These are phyloP conservation scores for Neocucurbitaria cava DNA, from an alignment of 2,329 filamentous ascomycete species.

Conservation along the genomic window DNA sequence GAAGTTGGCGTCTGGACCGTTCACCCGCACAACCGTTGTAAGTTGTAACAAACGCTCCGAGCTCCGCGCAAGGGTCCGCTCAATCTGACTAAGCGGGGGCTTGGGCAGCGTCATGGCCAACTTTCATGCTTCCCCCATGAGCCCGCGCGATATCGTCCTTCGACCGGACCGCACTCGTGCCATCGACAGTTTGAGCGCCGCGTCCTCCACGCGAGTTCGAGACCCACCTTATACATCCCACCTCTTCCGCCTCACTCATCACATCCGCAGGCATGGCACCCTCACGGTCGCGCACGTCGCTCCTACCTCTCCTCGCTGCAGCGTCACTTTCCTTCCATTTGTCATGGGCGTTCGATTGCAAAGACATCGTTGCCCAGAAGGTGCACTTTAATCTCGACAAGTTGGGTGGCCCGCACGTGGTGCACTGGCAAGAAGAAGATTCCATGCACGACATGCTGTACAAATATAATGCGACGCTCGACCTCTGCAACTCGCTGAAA, in stretches of 20 bases:
- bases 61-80: too few relatives aligned
- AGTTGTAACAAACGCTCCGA: too few relatives aligned
- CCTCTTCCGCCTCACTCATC: constrained; percentile 13
- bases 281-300: constrained; percentile 25
- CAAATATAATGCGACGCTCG: constrained; percentile 83
- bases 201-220: constrained; percentile 4
- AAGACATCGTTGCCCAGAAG: constrained; percentile 64
- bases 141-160: constrained; percentile 24
- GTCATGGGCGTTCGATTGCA: constrained; percentile 63
- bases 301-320: constrained; percentile 34
- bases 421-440: constrained; percentile 61
- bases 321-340: constrained; percentile 35
- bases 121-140: constrained; percentile 10
- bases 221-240: constrained; percentile 4
- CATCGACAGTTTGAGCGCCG: constrained; percentile 1
- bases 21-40: too few relatives aligned
- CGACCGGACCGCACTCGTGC: constrained; percentile 16
- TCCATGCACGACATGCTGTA: constrained; percentile 58
- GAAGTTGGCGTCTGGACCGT: neutral
- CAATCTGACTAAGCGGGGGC: constrained; percentile 16
- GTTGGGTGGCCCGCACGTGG: constrained; percentile 72
- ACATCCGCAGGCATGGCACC: constrained; percentile 36
- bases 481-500: constrained; percentile 74
- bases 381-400: constrained; percentile 69
- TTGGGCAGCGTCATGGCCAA: constrained; percentile 22